Base-by-base conservation (phyloP, 306 rosid species). In the Corylus heterophylla region DNA sequence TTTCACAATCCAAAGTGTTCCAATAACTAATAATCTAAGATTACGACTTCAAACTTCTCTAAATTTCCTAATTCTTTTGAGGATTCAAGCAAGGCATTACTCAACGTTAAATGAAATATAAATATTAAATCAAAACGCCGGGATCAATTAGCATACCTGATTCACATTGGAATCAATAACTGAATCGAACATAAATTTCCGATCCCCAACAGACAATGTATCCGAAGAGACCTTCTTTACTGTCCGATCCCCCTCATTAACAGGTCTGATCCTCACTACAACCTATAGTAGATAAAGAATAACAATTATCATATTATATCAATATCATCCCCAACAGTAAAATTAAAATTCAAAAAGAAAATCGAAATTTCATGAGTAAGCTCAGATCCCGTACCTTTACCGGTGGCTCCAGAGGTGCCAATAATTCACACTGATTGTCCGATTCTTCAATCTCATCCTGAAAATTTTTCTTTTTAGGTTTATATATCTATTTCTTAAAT, bases 241-340 rank as follows among this genome's bases (percentile, higher is more conserved):
- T 0, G 74, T 61, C 81, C 74, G 80, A 44, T 91, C 91, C 82
- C 80, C 91, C 7, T 79, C 88, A 71, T 75, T 80, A 37, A 76
- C 74, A 29, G 98, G 97, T 76, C 87, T 95, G 39, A 95, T 91
- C 69, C 99, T 87, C 47, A 93, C 96, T 1, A 89, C 89, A 83
- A 95, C 99, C 99, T 94, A 81, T 55, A 35, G 29, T 22, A 11
- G 51, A 35, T 54, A 55, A 51, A 29, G 4, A 39, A 73, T 18
- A 49, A 6, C 44, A 44, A 71, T 58, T 3, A 0, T 20, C 9
- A 44, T 3, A 49, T 12, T 42, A 5, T 77, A 58, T 5, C 59
- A 66, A 11, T 44, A 42, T 10, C 67, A 67, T 4, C 16, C 73
- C 29, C 64, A 64, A 20, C 3, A 14, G 62, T 1, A 44, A 18